Percentiles rank a stretch among this genome's conserved stretches.
Conservation (phyloP, 768 basidiomycete genomes). For the Trametes punicea region DNA sequence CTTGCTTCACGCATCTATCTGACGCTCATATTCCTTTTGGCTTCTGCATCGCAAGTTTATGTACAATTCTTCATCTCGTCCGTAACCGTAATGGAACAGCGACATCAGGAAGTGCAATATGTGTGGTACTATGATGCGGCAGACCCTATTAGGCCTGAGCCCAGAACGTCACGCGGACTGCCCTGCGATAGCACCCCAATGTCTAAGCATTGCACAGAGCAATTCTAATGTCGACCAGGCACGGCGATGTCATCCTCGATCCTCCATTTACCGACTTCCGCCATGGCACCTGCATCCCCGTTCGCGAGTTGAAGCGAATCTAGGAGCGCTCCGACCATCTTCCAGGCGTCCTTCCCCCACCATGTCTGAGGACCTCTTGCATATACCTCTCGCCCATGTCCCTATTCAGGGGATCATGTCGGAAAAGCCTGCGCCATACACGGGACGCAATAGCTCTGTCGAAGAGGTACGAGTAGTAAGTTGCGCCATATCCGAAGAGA, state of each 20-base stretch:
- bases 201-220: neutral
- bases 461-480: conserved; percentile 97
- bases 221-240: conserved; percentile 51
- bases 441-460: conserved; percentile 93
- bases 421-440: conserved; percentile 82
- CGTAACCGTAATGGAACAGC: no score
- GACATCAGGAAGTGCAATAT: no score
- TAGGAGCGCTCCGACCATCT: conserved; percentile 77
- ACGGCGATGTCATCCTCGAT: conserved; percentile 71
- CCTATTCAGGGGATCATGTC: conserved; percentile 60
- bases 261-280: conserved; percentile 85
- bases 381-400: conserved; percentile 82
- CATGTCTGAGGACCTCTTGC: conserved; percentile 67
- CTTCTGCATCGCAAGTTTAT: no score
- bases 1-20: no score
- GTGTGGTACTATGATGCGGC: no score
- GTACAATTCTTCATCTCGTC: no score
- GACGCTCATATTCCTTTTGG: no score
- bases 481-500: conserved; percentile 93
- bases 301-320: conserved; percentile 56
- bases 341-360: conserved; percentile 95
- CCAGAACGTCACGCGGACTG: no score
- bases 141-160: no score
- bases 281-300: conserved; percentile 84
- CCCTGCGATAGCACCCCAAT: no score